Conservation (phyloP, 192 early-diverging fungal genomes). For the Kickxella alabastrina region DNA sequence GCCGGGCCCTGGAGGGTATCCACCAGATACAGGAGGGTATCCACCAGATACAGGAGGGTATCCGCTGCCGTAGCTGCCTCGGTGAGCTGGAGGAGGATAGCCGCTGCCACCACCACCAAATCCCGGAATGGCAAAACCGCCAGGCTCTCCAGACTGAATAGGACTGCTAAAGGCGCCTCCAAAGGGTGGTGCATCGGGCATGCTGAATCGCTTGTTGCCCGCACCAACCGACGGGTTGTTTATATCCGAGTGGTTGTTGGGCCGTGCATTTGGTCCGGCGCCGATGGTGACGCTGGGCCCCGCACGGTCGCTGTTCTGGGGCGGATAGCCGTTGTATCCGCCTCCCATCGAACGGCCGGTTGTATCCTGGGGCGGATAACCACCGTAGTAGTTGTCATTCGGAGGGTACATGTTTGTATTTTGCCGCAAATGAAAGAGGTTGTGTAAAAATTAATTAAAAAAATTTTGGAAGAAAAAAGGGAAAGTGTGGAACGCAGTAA, state of each 20-base stretch:
- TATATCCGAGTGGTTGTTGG: not conserved
- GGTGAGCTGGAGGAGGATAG: not conserved
- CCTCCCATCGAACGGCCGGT: not conserved
- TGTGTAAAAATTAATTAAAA: not conserved
- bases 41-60: not conserved
- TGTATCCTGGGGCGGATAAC: too few species aligned
- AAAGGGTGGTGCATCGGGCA: conserved; percentile 17
- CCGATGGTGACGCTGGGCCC: conserved; percentile 1
- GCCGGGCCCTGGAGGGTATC: not conserved
- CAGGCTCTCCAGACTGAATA: not conserved
- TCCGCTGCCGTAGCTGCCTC: not conserved
- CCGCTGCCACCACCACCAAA: not conserved
- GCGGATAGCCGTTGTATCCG: conserved; percentile 12
- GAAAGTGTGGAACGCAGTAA: too few species aligned
- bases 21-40: not conserved
- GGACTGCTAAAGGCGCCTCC: not conserved
- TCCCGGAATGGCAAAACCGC: not conserved
- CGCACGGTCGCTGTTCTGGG: not conserved
- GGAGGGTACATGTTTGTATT: not conserved
- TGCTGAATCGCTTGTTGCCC: conserved; percentile 11
- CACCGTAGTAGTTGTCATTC: too few species aligned
- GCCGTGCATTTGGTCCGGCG: not conserved
- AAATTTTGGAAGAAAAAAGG: too few species aligned
- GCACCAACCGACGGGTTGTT: conserved; percentile 37
- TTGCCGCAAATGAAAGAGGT: not conserved